Base-by-base conservation (phyloP, 345 rosid species). In the Passiflora organensis region DNA sequence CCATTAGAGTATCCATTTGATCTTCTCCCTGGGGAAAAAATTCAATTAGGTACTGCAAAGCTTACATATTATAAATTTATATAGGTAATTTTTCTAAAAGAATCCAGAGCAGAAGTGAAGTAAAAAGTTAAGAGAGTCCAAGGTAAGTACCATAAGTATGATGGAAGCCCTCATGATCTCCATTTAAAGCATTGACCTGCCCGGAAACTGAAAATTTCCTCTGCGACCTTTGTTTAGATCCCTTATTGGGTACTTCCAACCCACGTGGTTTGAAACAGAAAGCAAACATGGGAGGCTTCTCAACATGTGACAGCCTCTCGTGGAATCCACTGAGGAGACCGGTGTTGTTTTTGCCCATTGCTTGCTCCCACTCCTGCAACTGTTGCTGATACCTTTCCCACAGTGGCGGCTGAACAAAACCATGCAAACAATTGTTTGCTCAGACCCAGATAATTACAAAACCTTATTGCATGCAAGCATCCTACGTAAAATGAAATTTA, bases 261-360 rank as follows among this genome's bases (percentile, higher is more conserved):
- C 99, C 96, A 60, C 96, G 83, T 2, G 99, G 99, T 69, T 89
- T 93, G 84, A 89, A 70, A 68, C 97, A 93, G 64, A 93, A 93
- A 59, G 99, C 99, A 86, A 81, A 86, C 95, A 89, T 80, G 24
- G 80, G 76, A 39, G 97, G 97, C 84, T 85, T 93, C 70, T 89
- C 97, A 18, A 42, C 6, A 4, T 60, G 32, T 54, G 80, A 60
- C 46, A 49, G 64, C 69, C 79, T 91, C 59, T 71, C 77, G 55
- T 72, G 77, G 59, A 72, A 74, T 42, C 79, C 91, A 76, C 62
- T 70, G 2, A 81, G 60, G 49, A 69, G 48, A 46, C 56, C 34
- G 49, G 70, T 36, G 64, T 43, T 76, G 46, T 62, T 54, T 74
- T 74, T 84, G 61, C 80, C 75, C 79, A 70, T 63, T 28, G 63